Percentiles rank a stretch among this genome's conserved stretches.
These are phyloP conservation scores for Microthlaspi erraticum DNA, from an alignment of 345 rosid genomes.

Conservation along the genomic window DNA sequence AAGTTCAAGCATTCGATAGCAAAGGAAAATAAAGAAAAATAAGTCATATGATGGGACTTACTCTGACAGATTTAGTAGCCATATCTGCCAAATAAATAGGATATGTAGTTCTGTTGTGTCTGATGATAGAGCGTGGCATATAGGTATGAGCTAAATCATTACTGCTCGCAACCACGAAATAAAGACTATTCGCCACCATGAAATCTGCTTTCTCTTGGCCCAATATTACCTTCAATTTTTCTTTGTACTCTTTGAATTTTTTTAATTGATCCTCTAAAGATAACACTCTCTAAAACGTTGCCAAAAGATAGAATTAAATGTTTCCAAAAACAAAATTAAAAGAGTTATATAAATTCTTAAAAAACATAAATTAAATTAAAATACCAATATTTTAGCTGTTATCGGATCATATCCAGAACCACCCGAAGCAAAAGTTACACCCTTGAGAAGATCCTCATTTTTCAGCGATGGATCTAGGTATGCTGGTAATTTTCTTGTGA, in stretches of 20 bases:
- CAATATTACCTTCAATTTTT: constrained; percentile 28
- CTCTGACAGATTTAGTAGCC: constrained; percentile 50
- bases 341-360: not conserved
- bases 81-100: constrained; percentile 43
- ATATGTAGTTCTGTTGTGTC: constrained; percentile 43
- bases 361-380: not conserved
- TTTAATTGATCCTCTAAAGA: constrained; percentile 44
- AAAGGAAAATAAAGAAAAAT: not conserved
- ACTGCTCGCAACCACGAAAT: constrained; percentile 50
- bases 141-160: constrained; percentile 62
- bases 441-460: constrained; percentile 54
- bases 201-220: constrained; percentile 52
- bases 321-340: not conserved
- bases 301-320: not conserved
- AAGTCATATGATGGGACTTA: constrained; percentile 5
- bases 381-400: constrained; percentile 52
- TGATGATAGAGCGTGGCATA: constrained; percentile 37
- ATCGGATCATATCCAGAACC: constrained; percentile 68
- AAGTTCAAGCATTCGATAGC: not conserved
- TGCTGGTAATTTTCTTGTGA: constrained; percentile 53
- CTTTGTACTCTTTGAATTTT: constrained; percentile 51
- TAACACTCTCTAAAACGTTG: constrained; percentile 27
- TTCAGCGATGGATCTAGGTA: constrained; percentile 52
- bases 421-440: constrained; percentile 65
- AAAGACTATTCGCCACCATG: constrained; percentile 47